A percentile compares a stretch with the other conserved stretches of the same genome.
phyloP scores from a whole-genome alignment of 108 stramenopile species.

The Cyclotella kingstonii region DNA sequence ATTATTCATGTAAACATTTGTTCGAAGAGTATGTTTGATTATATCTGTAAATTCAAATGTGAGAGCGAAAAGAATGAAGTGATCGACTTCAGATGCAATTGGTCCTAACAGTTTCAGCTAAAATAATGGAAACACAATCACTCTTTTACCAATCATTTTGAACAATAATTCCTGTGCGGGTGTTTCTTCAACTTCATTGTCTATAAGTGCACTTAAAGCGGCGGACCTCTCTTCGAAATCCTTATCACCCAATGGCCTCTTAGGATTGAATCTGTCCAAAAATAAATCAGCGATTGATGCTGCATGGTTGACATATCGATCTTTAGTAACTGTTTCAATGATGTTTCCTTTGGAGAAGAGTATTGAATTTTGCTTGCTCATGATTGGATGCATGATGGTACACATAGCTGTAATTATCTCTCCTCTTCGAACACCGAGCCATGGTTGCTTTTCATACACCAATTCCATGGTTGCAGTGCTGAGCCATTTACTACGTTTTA shows the following conservation, averaged over 20 bases:
- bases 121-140: too few relatives aligned
- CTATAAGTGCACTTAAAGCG: constrained; percentile 47
- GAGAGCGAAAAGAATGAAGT: constrained; percentile 4
- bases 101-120: too few relatives aligned
- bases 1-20: constrained; percentile 92
- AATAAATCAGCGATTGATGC: constrained; percentile 88
- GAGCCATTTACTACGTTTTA: constrained; percentile 92
- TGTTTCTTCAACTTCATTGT: constrained; percentile 79
- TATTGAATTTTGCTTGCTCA: constrained; percentile 79
- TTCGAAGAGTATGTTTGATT: constrained; percentile 81
- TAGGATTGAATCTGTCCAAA: constrained; percentile 86
- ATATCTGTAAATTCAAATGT: constrained; percentile 43
- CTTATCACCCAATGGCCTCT: constrained; percentile 55
- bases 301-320: constrained; percentile 67
- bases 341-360: constrained; percentile 88
- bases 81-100: not conserved
- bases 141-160: constrained; percentile 85
- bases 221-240: constrained; percentile 53
- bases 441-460: constrained; percentile 76
- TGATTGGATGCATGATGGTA: constrained; percentile 87
- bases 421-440: constrained; percentile 75
- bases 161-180: constrained; percentile 62
- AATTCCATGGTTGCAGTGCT: constrained; percentile 84
- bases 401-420: constrained; percentile 91
- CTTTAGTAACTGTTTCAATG: constrained; percentile 49